Conservation (phyloP, 2,329 filamentous ascomycete species). For the Fusarium pilosicola region DNA sequence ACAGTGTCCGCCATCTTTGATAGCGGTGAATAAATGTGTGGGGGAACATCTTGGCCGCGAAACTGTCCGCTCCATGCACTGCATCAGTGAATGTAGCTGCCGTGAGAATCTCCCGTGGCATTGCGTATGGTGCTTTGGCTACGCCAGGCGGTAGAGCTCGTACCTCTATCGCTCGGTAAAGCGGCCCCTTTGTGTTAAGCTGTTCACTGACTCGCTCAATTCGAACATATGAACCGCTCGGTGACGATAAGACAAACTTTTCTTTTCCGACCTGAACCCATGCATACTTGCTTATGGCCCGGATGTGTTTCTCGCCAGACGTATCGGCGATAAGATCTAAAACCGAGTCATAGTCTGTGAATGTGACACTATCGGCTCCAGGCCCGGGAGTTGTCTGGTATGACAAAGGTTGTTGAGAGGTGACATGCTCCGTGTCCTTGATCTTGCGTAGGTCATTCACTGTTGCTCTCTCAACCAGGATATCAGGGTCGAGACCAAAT, state of each 20-base stretch:
- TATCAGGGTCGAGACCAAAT: conserved; percentile 88
- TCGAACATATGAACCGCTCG: conserved; percentile 69
- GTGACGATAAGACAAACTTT: conserved; percentile 76
- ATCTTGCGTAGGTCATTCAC: conserved; percentile 69
- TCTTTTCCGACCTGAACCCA: conserved; percentile 84
- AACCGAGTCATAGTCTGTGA: conserved; percentile 93
- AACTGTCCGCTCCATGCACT: conserved; percentile 87
- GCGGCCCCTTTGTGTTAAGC: conserved; percentile 37
- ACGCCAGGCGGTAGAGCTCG: conserved; percentile 56
- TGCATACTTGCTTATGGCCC: conserved; percentile 75
- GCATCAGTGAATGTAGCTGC: conserved; percentile 76
- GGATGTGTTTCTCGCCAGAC: conserved; percentile 80
- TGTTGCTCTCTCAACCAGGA: conserved; percentile 75
- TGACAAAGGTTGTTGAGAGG: conserved; percentile 20
- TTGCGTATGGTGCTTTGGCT: conserved; percentile 70
- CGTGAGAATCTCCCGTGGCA: conserved; percentile 74
- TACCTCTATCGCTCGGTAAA: conserved; percentile 59
- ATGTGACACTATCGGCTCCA: conserved; percentile 66
- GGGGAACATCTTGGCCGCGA: conserved; percentile 73
- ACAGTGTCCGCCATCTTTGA: conserved; percentile 75
- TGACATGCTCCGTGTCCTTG: conserved; percentile 55
- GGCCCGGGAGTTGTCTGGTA: conserved; percentile 21
- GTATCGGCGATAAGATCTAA: conserved; percentile 88
- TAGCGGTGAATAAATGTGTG: conserved; percentile 71
- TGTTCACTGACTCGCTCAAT: conserved; percentile 55